A percentile compares a stretch with the other conserved stretches of the same genome.
phyloP scores from a whole-genome alignment of 2,329 filamentous ascomycete genomes.

The Penicillium concentricum region DNA sequence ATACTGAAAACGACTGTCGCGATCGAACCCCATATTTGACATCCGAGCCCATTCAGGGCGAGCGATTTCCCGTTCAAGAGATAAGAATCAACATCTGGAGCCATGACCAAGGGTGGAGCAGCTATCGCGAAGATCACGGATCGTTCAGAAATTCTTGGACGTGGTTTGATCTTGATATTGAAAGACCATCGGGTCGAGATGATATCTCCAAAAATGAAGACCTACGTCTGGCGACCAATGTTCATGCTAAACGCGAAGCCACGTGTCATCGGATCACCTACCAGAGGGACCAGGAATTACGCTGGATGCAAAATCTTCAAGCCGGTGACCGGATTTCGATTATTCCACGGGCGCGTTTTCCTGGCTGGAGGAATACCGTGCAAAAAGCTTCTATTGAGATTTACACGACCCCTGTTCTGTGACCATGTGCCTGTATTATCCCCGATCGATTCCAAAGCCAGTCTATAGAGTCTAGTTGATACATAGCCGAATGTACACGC shows the following conservation, averaged over 20 bases:
- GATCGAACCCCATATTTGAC: constrained; percentile 5
- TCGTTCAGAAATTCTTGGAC: constrained; percentile 9
- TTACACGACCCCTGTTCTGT: constrained; percentile 3
- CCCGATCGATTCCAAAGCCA: not conserved
- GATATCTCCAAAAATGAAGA: not conserved
- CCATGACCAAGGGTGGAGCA: constrained; percentile 12
- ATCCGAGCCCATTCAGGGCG: constrained; percentile 6
- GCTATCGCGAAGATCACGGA: not conserved
- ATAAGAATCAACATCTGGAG: constrained; percentile 11
- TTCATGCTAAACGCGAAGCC: not conserved
- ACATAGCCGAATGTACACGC: too few relatives aligned
- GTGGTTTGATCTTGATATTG: constrained; percentile 10
- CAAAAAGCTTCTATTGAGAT: constrained; percentile 8
- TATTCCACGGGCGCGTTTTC: constrained; percentile 1
- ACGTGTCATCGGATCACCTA: not conserved
- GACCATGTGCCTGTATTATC: not conserved
- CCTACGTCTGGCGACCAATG: constrained; percentile 3
- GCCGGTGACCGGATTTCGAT: constrained; percentile 5
- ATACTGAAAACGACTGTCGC: not conserved
- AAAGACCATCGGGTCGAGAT: not conserved
- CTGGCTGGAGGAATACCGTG: constrained; percentile 8
- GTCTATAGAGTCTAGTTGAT: not conserved
- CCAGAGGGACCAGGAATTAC: not conserved
- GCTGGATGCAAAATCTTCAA: not conserved
- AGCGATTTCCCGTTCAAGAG: constrained; percentile 3